phyloP scores from a whole-genome alignment of 208 protist species.

The Trypanosoma lewisi region DNA sequence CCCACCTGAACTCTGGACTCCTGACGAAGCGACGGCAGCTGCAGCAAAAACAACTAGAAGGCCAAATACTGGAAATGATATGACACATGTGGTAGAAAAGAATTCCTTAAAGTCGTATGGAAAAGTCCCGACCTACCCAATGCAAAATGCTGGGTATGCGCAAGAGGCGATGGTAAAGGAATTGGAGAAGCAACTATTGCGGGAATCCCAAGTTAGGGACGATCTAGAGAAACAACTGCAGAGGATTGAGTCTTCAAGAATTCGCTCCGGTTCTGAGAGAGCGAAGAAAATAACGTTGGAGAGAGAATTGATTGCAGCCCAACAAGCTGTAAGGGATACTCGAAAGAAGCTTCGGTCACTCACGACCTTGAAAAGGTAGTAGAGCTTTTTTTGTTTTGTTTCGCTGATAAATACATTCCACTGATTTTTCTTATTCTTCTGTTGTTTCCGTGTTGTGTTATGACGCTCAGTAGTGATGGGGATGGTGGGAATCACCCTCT shows the following conservation, averaged over 20 bases:
- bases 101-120: neutral
- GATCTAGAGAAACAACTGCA: constrained; percentile 49
- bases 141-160: neutral
- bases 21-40: too few relatives aligned
- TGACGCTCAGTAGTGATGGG: too few relatives aligned
- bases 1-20: too few relatives aligned
- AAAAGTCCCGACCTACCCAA: neutral
- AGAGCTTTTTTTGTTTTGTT: neutral
- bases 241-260: constrained; percentile 51
- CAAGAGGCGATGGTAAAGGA: constrained; percentile 27
- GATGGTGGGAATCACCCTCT: too few relatives aligned
- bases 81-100: too few relatives aligned
- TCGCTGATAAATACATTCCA: too few relatives aligned
- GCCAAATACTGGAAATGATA: too few relatives aligned
- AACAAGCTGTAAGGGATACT: constrained; percentile 54
- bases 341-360: constrained; percentile 49
- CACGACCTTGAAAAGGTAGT: constrained; percentile 16
- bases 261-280: constrained; percentile 50
- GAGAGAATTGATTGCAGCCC: constrained; percentile 36
- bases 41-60: too few relatives aligned
- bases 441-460: too few relatives aligned
- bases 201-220: constrained; percentile 54
- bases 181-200: constrained; percentile 53
- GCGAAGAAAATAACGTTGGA: constrained; percentile 49
- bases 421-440: too few relatives aligned